These are phyloP conservation scores for Blastobotrys proliferans DNA, from an alignment of 1,139 yeast genomes.

Conservation along the genomic window DNA sequence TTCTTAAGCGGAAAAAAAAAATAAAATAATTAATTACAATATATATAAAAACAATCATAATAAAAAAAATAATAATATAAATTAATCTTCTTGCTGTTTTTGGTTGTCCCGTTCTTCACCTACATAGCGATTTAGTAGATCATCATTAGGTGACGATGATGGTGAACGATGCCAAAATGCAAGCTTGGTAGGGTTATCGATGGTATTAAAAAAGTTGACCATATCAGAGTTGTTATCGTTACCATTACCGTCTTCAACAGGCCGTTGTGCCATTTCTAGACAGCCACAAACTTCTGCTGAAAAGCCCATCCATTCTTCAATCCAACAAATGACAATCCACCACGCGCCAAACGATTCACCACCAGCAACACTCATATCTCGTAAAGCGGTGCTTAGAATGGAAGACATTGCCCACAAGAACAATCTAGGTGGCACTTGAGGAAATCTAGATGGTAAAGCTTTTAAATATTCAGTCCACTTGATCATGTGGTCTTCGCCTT, in stretches of 20 bases:
- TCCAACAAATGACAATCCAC: constrained; percentile 79
- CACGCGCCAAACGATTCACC: constrained; percentile 68
- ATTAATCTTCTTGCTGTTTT: not conserved
- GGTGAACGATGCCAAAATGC: not conserved
- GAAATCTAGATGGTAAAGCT: constrained; percentile 46
- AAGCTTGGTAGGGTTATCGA: not conserved
- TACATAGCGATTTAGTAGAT: no score
- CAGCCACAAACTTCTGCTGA: constrained; percentile 68
- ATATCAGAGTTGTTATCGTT: not conserved
- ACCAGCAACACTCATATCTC: constrained; percentile 58
- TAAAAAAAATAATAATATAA: not conserved
- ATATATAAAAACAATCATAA: not conserved
- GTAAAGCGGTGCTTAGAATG: constrained; percentile 56
- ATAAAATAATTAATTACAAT: not conserved
- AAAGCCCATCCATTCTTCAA: constrained; percentile 70
- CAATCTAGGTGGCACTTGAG: constrained; percentile 50
- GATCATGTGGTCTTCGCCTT: constrained; percentile 14
- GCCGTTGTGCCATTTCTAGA: constrained; percentile 30
- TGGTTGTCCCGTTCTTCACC: not conserved
- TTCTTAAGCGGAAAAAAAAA: not conserved
- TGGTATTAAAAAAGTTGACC: not conserved
- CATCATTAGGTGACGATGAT: not conserved
- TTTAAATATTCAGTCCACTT: constrained; percentile 42
- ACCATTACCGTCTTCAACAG: not conserved
- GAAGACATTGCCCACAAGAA: constrained; percentile 54